Base-by-base conservation (phyloP, 2,329 filamentous ascomycete species). In the Shiraia sp. region DNA sequence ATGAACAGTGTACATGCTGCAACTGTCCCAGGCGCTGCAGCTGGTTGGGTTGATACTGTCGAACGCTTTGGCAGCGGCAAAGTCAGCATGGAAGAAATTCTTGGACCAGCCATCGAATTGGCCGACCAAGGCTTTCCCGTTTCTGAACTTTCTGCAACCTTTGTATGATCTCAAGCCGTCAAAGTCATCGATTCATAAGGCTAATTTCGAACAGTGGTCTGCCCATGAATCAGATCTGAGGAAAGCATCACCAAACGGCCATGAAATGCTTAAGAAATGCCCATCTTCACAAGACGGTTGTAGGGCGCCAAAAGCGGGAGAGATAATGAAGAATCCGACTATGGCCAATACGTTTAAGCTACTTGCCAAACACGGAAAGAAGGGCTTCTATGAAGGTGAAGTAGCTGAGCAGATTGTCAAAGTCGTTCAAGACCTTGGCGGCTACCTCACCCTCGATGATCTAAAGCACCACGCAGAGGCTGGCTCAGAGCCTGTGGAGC, bases 61-160 rank as follows among this genome's bases (percentile, higher is more conserved):
- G 86, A 91, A 69, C 83, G 82, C 39, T 96, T 97, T 62, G 93
- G 93, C 12, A 96, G 91, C 66, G 89, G 90, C 2, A 95, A 87
- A 64, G 59, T 97, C 10, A 82, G 76, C 7, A 57, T 97, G 72
- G 80, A 82, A 54, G 83, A 95, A 59, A 84, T 97, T 43, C 75
- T 99, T 9, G 79, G 75, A 4, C 92, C 93, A 0, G 93, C 90
- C 0, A 91, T 95, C 48, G 82, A 86, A 61, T 74, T 97, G 25
- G 93, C 84, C 4, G 92, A 97, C 67, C 81, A 88, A 43, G 93
- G 93, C 0, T 96, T 92, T 51, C 89, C 93, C 0, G 89, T 99
- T 2, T 89, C 87, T 2, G 90, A 97, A 63, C 69, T 95, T 7
- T 80, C 88, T 14, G 82, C 85, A 0, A 74, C 72, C 25, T 83